Conservation (phyloP, 805 yeast genomes). For the Nematodospora valgi region DNA sequence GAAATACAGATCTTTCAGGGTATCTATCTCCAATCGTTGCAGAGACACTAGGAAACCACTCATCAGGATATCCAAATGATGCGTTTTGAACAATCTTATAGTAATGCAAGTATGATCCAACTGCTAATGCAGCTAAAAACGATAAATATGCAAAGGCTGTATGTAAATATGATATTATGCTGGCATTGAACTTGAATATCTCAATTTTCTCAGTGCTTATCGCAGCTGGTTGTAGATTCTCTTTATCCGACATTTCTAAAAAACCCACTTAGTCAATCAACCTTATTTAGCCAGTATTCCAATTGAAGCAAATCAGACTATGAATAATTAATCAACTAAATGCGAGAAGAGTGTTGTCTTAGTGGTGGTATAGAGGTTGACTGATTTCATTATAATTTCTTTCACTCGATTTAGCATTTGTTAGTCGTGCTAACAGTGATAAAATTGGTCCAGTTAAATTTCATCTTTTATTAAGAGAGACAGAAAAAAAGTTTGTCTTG, state of each 20-base stretch:
- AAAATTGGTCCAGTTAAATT: constrained; percentile 26
- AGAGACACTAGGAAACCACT: constrained; percentile 97
- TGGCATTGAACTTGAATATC: constrained; percentile 50
- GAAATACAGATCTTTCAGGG: constrained; percentile 93
- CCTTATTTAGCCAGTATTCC: background rate
- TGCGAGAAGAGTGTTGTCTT: too few relatives aligned
- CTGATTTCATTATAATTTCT: too few relatives aligned
- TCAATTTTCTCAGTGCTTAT: constrained; percentile 2
- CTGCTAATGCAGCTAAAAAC: constrained; percentile 66
- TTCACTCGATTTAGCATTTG: too few relatives aligned
- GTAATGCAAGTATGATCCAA: constrained; percentile 78
- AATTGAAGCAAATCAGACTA: background rate
- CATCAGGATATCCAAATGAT: constrained; percentile 88
- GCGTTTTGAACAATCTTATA: constrained; percentile 86
- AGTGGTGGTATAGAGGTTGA: too few relatives aligned
- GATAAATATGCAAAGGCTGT: constrained; percentile 70
- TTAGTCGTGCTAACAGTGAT: background rate
- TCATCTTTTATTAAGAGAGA: constrained; percentile 21
- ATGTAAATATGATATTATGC: constrained; percentile 67
- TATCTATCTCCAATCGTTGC: constrained; percentile 97
- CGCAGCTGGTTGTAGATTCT: constrained; percentile 1
- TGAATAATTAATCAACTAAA: too few relatives aligned
- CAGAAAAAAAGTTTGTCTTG: constrained; percentile 3
- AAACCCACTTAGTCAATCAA: background rate
- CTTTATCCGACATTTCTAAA: constrained; percentile 6